Conservation (phyloP, 2,329 filamentous ascomycete genomes). For the Fusarium sp. region DNA sequence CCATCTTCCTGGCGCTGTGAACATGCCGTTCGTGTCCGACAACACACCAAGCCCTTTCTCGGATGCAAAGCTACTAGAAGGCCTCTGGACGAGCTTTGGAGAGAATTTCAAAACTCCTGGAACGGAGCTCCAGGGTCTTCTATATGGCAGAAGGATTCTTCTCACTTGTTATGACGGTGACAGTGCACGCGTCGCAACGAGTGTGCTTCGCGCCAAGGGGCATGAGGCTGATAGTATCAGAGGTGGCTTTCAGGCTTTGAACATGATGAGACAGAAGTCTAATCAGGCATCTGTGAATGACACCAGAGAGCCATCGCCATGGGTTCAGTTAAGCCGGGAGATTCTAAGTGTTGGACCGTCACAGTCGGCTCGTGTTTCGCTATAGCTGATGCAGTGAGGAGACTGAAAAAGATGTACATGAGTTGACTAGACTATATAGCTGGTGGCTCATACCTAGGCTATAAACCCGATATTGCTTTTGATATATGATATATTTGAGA, state of each 20-base stretch:
- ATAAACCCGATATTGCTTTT: neutral
- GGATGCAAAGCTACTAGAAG: constrained; percentile 55
- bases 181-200: constrained; percentile 63
- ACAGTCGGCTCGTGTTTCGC: constrained; percentile 13
- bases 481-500: neutral
- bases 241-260: constrained; percentile 60
- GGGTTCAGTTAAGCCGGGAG: constrained; percentile 16
- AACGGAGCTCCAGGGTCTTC: constrained; percentile 30
- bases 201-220: constrained; percentile 63
- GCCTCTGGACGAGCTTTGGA: constrained; percentile 61
- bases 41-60: constrained; percentile 58
- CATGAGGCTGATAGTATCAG: constrained; percentile 59
- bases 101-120: constrained; percentile 51
- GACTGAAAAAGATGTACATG: neutral
- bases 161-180: constrained; percentile 67
- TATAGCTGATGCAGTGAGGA: neutral
- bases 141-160: constrained; percentile 53
- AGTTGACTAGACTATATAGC: neutral
- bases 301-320: constrained; percentile 4
- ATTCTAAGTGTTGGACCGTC: neutral
- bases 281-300: neutral
- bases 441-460: neutral
- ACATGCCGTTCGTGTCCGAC: constrained; percentile 55
- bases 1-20: constrained; percentile 58
- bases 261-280: constrained; percentile 26